phyloP scores from a whole-genome alignment of 768 basidiomycete species.

The Saitozyma sp. region DNA sequence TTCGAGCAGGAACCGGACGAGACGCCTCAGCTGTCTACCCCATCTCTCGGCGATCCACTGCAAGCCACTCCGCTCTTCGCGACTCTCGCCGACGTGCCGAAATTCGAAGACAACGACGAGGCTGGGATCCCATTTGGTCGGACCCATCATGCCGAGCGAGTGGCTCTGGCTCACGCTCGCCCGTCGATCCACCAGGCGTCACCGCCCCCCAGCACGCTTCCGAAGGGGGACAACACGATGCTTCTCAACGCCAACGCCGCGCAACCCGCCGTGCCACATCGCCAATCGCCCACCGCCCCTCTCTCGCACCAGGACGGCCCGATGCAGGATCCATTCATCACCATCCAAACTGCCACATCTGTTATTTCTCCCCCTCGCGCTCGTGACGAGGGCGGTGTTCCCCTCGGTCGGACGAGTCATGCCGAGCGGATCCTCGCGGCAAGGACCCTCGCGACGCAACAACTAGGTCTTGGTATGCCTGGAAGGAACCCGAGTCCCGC shows the following conservation, averaged over 20 bases:
- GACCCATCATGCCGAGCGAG: slow-evolving; percentile 46
- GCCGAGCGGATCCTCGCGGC: slow-evolving; percentile 43
- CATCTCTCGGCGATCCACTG: neutral
- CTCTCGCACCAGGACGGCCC: slow-evolving; percentile 44
- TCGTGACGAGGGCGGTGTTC: slow-evolving; percentile 37
- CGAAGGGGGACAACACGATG: slow-evolving; percentile 33
- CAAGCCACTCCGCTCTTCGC: slow-evolving; percentile 32
- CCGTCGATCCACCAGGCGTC: slow-evolving; percentile 16
- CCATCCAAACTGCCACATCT: slow-evolving; percentile 46
- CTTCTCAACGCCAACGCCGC: slow-evolving; percentile 41
- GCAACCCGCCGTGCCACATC: slow-evolving; percentile 29
- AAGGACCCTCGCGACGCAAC: slow-evolving; percentile 47
- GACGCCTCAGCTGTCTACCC: too few species aligned
- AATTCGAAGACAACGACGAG: slow-evolving; percentile 29
- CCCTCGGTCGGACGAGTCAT: slow-evolving; percentile 35
- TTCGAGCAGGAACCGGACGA: slow-evolving; percentile 12
- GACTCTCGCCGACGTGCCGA: neutral
- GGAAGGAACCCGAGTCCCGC: slow-evolving; percentile 23
- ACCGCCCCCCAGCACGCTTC: slow-evolving; percentile 36
- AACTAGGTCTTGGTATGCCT: slow-evolving; percentile 51
- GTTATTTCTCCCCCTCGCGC: slow-evolving; percentile 17
- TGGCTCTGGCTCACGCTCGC: slow-evolving; percentile 34
- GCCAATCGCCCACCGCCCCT: slow-evolving; percentile 6
- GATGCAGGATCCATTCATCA: slow-evolving; percentile 51
- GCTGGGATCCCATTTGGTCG: slow-evolving; percentile 46